Evolutionary conservation across 2,329 filamentous ascomycete genomes (phyloP), one percentile per base, ranked within the genome.

Genomic region (Neofusicoccum umdonicola): DNA sequence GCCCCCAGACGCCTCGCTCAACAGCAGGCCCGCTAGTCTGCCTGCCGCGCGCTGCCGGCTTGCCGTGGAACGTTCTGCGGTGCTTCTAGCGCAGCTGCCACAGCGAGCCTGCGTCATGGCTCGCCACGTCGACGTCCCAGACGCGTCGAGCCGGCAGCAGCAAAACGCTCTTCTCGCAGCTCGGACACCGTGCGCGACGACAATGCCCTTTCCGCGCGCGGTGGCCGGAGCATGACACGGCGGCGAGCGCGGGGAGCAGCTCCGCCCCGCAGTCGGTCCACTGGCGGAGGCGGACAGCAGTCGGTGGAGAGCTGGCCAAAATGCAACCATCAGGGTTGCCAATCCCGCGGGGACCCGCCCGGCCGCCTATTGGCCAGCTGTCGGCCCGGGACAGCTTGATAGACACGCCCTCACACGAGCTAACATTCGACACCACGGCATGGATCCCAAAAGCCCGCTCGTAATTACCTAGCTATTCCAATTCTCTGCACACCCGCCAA

Each of bases 401-500:
- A 19, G 13, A 9, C 22, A 48, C 12, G 22, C 22, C 22, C 22
- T 22, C 22, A 22, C 22, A 3, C 3, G 22, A 22, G 22, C 22
- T 22, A 42, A 42, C 37, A 56, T 17, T 17, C 27, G 12, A 44
- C n/a, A 58, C 48, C 13, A 34, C 48, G 13, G 22, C 39, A 37
- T n/a, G 11, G 37, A 41, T 17, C 17, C 37, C 17, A 15, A 44
- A 45, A 47, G 22, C 9, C 41, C 15, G 27, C 56, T 60, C 56
- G 42, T 47, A 60, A 60, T 60, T 60, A 60, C 42, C 39, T 47
- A 60, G 42, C 56, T 60, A 60, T 44, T 57, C 39, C 22, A 44
- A 31, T 44, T 15, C 56, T 47, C 56, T 15, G 12, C 52, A 19
- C 52, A n/a, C 34, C 37, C 37, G 12, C 52, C 52, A 34, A 31